Evolutionary conservation across 495 filamentous ascomycete genomes (phyloP).

Genomic region (Aspergillus homomorphus): DNA sequence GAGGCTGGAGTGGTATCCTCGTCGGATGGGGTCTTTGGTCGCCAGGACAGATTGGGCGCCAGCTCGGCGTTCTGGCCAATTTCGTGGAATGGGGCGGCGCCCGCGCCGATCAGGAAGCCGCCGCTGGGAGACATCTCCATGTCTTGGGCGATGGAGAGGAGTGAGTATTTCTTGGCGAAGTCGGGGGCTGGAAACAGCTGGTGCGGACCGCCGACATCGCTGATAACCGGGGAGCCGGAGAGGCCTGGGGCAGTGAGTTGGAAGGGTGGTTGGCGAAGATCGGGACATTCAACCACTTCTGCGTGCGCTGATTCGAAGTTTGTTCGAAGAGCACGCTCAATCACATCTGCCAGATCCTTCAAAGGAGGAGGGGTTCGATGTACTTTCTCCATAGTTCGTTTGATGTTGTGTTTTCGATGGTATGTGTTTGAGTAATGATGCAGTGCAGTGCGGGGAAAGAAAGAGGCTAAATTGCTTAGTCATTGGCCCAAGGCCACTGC

Average conservation of each 20-base stretch:
- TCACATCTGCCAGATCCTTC: too few relatives aligned
- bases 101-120: constrained; percentile 34
- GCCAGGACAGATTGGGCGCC: constrained; percentile 34
- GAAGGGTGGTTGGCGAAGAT: constrained; percentile 36
- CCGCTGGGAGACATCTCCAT: constrained; percentile 30
- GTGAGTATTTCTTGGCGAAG: constrained; percentile 28
- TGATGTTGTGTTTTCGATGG: too few relatives aligned
- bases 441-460: too few relatives aligned
- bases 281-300: constrained; percentile 32
- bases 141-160: constrained; percentile 26
- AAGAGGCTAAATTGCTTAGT: too few relatives aligned
- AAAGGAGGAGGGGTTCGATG: too few relatives aligned
- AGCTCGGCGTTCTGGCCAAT: constrained; percentile 38
- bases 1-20: neutral
- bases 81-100: constrained; percentile 40
- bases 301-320: constrained; percentile 27
- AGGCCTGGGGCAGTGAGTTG: constrained; percentile 34
- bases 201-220: constrained; percentile 38
- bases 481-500: too few relatives aligned
- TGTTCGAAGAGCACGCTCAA: constrained; percentile 12
- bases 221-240: constrained; percentile 32
- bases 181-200: constrained; percentile 35
- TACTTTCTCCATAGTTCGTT: too few relatives aligned
- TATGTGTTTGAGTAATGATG: too few relatives aligned
- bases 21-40: neutral